Base-by-base conservation (phyloP, 148 eudicot genomes). In the Silene latifolia region DNA sequence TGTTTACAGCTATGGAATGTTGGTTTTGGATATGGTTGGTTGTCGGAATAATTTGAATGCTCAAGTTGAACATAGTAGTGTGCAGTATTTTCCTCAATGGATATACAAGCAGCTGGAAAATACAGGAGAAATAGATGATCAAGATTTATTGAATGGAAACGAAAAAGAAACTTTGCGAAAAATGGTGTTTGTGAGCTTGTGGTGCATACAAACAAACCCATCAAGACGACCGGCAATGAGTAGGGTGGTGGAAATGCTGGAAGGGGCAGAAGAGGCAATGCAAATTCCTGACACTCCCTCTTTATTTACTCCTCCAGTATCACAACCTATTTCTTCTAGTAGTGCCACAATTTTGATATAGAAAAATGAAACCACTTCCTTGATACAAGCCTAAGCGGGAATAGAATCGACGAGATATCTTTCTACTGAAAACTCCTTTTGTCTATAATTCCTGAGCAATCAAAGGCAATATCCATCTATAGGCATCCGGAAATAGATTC, bases 141-240 rank as follows among this genome's bases (percentile, higher is more conserved):
- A 53, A 11, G 66, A 63, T 0, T 11, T 8, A 14, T 51, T 59
- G n/a, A 42, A 44, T 25, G 65, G 47, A 64, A 75, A 77, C 20
- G 86, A 79, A 11, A 71, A 69, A 6, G 77, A 39, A 56, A 54
- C 48, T 21, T 76, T 10, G 10, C 75, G 76, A 78, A 86, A 83
- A 73, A 72, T 86, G 87, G 44, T 82, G 0, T 15, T 82, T 67
- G 89, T 86, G 71, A 75, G 85, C 21, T 72, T 86, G 71, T 81
- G 83, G 83, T 86, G 88, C 81, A 81, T 81, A 20, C 83, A 86
- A 70, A 77, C 81, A 8, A 59, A 67, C 12, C 86, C 88, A 6
- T 74, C 80, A 20, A 53, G 65, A 10, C 78, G 85, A 8, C 87
- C 85, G 4, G 4, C 82, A 63, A 86, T 81, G 60, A 63, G 15